These are phyloP conservation scores for Podila clonocystis DNA, from an alignment of 192 early-diverging fungal species.

Conservation along the genomic window DNA sequence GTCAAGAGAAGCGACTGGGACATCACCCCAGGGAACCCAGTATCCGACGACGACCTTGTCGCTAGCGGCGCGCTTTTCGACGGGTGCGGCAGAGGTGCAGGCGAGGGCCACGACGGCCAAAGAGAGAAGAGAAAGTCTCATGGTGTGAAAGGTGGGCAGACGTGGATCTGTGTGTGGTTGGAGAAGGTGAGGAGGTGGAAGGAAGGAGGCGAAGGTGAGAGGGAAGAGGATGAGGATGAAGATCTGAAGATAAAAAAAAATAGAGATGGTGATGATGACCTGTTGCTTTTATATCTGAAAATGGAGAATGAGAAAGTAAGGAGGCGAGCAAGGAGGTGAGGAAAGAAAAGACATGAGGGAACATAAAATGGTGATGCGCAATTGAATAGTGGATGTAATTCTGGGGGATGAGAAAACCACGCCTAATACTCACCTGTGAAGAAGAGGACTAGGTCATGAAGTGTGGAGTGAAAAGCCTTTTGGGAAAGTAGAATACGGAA, in stretches of 20 bases:
- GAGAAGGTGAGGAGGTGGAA: background rate
- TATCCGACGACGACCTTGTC: slow-evolving; percentile 47
- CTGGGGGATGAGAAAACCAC: slow-evolving; percentile 1
- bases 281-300: background rate
- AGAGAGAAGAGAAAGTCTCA: slow-evolving; percentile 43
- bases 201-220: background rate
- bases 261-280: background rate
- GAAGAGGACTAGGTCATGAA: too few relatives aligned
- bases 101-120: slow-evolving; percentile 43
- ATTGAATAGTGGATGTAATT: background rate
- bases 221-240: slow-evolving; percentile 14
- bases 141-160: background rate
- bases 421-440: background rate
- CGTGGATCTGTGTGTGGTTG: background rate
- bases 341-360: background rate
- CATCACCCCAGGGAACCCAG: slow-evolving; percentile 54
- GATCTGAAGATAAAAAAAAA: slow-evolving; percentile 2
- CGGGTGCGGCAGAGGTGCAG: slow-evolving; percentile 23
- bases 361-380: too few relatives aligned
- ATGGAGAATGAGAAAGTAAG: background rate
- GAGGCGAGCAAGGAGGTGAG: background rate
- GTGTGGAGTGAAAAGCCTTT: too few relatives aligned
- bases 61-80: slow-evolving; percentile 39
- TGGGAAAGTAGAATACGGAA: too few relatives aligned
- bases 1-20: slow-evolving; percentile 47